These are phyloP conservation scores for Prunus mongolica DNA, from an alignment of 306 rosid species.

Conservation along the genomic window DNA sequence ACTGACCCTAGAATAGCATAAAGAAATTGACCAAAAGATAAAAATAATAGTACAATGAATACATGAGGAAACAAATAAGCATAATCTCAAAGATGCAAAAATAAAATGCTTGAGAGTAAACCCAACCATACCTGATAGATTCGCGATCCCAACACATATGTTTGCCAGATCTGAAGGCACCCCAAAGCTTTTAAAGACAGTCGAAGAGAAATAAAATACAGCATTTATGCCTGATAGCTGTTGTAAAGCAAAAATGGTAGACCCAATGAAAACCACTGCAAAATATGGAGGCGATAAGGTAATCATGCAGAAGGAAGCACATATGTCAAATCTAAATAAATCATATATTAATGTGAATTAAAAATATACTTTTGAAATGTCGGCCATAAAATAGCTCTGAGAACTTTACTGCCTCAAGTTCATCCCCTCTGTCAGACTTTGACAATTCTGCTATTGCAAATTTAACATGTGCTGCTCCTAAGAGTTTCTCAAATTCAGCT, in stretches of 20 bases:
- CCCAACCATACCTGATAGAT: slow-evolving; percentile 54
- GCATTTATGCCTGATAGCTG: slow-evolving; percentile 94
- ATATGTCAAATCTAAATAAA: neutral
- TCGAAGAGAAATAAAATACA: slow-evolving; percentile 78
- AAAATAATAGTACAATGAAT: neutral
- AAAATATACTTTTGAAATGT: slow-evolving; percentile 50
- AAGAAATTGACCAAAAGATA: neutral
- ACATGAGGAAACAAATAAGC: slow-evolving; percentile 20
- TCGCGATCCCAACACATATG: slow-evolving; percentile 61
- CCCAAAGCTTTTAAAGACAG: slow-evolving; percentile 70
- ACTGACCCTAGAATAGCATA: slow-evolving; percentile 56
- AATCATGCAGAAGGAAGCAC: slow-evolving; percentile 24
- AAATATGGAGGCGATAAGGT: slow-evolving; percentile 40
- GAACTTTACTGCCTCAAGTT: slow-evolving; percentile 37
- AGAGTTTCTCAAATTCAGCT: slow-evolving; percentile 65
- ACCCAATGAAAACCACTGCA: slow-evolving; percentile 90
- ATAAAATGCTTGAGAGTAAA: slow-evolving; percentile 6
- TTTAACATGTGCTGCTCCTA: slow-evolving; percentile 69
- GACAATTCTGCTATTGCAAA: slow-evolving; percentile 67
- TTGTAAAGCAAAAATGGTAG: slow-evolving; percentile 80
- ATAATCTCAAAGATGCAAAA: slow-evolving; percentile 6
- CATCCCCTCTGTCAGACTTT: slow-evolving; percentile 64
- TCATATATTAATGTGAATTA: neutral
- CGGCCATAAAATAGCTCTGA: slow-evolving; percentile 57
- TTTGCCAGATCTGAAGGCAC: slow-evolving; percentile 70